Percentiles rank a stretch among this genome's conserved stretches.
Evolutionary conservation across 768 basidiomycete genomes (phyloP).

Genomic region (Austroboletus eburneus): DNA sequence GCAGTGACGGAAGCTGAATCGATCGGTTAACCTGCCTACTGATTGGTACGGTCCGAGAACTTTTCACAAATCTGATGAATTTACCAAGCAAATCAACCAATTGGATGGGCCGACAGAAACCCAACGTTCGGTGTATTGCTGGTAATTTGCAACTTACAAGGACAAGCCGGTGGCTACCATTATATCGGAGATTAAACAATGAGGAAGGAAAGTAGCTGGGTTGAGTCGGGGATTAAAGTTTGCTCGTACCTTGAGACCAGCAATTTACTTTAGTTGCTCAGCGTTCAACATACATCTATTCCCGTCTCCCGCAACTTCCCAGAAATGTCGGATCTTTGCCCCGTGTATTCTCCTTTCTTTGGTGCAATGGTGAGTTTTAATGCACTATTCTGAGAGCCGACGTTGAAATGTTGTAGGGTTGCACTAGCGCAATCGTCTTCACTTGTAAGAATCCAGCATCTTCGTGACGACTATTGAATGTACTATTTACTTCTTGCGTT

Average conservation of each 20-base stretch:
- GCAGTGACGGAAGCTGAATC: too few relatives aligned
- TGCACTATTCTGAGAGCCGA: not conserved
- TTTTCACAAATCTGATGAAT: too few relatives aligned
- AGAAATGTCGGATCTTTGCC: constrained; percentile 75
- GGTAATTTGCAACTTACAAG: too few relatives aligned
- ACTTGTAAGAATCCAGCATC: constrained; percentile 66
- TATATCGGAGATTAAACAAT: too few relatives aligned
- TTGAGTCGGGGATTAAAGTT: not conserved
- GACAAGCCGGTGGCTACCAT: too few relatives aligned
- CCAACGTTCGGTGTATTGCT: too few relatives aligned
- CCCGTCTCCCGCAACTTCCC: constrained; percentile 4
- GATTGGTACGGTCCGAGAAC: too few relatives aligned
- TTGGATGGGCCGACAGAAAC: too few relatives aligned
- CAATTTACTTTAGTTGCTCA: not conserved
- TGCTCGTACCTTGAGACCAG: not conserved
- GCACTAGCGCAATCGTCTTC: constrained; percentile 95
- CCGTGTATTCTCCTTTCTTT: constrained; percentile 97
- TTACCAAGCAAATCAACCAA: too few relatives aligned
- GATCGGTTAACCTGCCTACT: too few relatives aligned
- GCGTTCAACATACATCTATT: not conserved
- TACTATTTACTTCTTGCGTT: not conserved
- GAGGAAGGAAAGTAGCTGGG: too few relatives aligned
- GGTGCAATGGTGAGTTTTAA: constrained; percentile 77
- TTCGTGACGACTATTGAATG: not conserved
- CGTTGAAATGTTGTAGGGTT: constrained; percentile 56